Evolutionary conservation across 2,329 filamentous ascomycete genomes (phyloP).

Genomic region (Penicillium fuscoglaucum): DNA sequence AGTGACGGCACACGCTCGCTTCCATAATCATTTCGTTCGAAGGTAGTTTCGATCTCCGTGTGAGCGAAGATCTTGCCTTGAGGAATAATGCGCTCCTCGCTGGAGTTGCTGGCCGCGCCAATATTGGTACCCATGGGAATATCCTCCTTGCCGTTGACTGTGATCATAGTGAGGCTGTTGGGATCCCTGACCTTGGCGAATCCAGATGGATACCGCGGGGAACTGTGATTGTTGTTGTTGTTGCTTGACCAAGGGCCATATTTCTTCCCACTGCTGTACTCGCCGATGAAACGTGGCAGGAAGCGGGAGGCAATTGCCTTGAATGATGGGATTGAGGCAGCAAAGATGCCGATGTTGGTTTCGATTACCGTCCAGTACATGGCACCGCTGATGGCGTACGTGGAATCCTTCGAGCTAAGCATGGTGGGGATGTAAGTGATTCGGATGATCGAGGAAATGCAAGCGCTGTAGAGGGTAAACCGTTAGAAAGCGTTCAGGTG

Average conservation of each 20-base stretch:
- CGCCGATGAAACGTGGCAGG: constrained; percentile 44
- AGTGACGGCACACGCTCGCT: constrained; percentile 1
- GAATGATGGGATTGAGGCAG: constrained; percentile 45
- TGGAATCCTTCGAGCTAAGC: constrained; percentile 39
- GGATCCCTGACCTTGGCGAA: constrained; percentile 31
- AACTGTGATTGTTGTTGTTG: constrained; percentile 1
- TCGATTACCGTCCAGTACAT: constrained; percentile 51
- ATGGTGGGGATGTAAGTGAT: constrained; percentile 49
- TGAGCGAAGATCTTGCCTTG: constrained; percentile 34
- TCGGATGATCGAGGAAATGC: constrained; percentile 50
- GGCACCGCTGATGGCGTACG: constrained; percentile 41
- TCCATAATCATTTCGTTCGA: constrained; percentile 22
- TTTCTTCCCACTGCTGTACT: constrained; percentile 30
- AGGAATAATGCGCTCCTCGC: constrained; percentile 35
- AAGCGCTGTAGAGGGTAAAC: constrained; percentile 37
- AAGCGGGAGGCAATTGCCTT: constrained; percentile 44
- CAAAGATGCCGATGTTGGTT: constrained; percentile 46
- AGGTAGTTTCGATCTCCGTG: constrained; percentile 36
- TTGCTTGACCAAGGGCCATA: constrained; percentile 27
- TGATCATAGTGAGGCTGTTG: constrained; percentile 21
- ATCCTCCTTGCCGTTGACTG: constrained; percentile 20
- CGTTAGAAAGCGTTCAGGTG: not conserved
- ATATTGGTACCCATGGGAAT: constrained; percentile 27
- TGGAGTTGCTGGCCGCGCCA: constrained; percentile 21
- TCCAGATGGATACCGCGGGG: constrained; percentile 26